A percentile compares a stretch with the other conserved stretches of the same genome.
Evolutionary conservation across 106 monocot species (phyloP).

Genomic region (Apostasia shenzhenica): DNA sequence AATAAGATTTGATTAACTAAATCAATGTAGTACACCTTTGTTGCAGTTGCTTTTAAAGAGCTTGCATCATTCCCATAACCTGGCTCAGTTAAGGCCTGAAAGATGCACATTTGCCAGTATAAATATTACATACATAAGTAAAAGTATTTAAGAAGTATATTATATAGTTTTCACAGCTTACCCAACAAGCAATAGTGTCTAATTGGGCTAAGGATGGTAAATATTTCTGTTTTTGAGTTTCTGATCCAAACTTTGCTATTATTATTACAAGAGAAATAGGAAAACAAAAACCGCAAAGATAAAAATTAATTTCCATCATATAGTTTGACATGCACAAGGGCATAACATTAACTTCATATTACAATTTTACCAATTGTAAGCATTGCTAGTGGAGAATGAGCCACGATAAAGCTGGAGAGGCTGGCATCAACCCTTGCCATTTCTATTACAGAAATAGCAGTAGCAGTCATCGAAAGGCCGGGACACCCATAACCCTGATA

Average conservation of each 20-base stretch:
- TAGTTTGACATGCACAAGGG: no score
- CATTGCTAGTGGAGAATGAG: no score
- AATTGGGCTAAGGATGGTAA: slow-evolving; percentile 69
- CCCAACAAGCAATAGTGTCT: slow-evolving; percentile 71
- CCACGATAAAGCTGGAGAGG: no score
- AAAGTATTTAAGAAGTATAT: not conserved
- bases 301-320: no score
- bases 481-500: no score
- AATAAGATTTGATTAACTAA: no score
- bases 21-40: slow-evolving; percentile 38
- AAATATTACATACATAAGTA: slow-evolving; percentile 1
- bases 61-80: slow-evolving; percentile 98
- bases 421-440: no score
- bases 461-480: no score
- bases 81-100: slow-evolving; percentile 87
- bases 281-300: not conserved
- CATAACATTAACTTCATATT: no score
- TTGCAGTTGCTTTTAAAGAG: slow-evolving; percentile 73
- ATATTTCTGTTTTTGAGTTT: slow-evolving; percentile 84
- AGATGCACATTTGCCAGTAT: not conserved
- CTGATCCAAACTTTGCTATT: slow-evolving; percentile 82
- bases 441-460: no score
- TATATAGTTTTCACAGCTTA: slow-evolving; percentile 15
- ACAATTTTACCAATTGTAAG: no score
- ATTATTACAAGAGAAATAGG: slow-evolving; percentile 5